Evolutionary conservation across 495 filamentous ascomycete genomes (phyloP).

Genomic region (Penicillium cosmopolitanum): DNA sequence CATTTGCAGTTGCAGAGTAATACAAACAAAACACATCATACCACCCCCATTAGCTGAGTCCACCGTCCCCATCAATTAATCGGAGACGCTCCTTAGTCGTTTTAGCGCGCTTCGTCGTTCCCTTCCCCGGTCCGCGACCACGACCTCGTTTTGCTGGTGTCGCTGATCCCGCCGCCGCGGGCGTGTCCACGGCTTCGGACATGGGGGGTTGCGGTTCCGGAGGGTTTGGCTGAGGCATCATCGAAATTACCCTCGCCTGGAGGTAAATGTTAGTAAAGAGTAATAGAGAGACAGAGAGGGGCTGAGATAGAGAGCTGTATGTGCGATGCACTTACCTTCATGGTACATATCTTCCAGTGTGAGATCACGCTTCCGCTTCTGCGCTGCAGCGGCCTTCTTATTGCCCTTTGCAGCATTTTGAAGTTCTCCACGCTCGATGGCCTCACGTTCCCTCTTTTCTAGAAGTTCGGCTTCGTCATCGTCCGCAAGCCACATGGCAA

Average conservation of each 20-base stretch:
- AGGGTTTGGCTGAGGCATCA: slow-evolving; percentile 76
- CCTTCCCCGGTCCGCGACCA: slow-evolving; percentile 51
- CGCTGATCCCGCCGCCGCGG: slow-evolving; percentile 36
- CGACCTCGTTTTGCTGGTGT: slow-evolving; percentile 58
- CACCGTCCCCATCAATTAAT: slow-evolving; percentile 80
- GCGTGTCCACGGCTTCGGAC: slow-evolving; percentile 53
- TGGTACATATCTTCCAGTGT: slow-evolving; percentile 98
- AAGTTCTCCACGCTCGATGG: slow-evolving; percentile 60
- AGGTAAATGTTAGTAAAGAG: background rate
- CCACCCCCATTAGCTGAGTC: slow-evolving; percentile 33
- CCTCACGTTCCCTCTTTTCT: slow-evolving; percentile 84
- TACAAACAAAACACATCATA: slow-evolving; percentile 18
- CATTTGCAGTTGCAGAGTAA: slow-evolving; percentile 24
- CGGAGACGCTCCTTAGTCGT: slow-evolving; percentile 86
- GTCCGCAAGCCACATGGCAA: slow-evolving; percentile 95
- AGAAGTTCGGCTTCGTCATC: slow-evolving; percentile 92
- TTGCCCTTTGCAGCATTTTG: slow-evolving; percentile 56
- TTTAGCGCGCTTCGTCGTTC: slow-evolving; percentile 81
- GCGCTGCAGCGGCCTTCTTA: slow-evolving; percentile 54
- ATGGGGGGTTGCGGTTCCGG: slow-evolving; percentile 84
- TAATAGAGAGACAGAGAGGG: background rate
- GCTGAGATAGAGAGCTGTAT: no score
- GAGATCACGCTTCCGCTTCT: slow-evolving; percentile 73
- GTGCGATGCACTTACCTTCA: slow-evolving; percentile 65
- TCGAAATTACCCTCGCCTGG: slow-evolving; percentile 93